These are phyloP conservation scores for Eremothecium gossypii DNA, from an alignment of 1,139 yeast species.

Conservation along the genomic window DNA sequence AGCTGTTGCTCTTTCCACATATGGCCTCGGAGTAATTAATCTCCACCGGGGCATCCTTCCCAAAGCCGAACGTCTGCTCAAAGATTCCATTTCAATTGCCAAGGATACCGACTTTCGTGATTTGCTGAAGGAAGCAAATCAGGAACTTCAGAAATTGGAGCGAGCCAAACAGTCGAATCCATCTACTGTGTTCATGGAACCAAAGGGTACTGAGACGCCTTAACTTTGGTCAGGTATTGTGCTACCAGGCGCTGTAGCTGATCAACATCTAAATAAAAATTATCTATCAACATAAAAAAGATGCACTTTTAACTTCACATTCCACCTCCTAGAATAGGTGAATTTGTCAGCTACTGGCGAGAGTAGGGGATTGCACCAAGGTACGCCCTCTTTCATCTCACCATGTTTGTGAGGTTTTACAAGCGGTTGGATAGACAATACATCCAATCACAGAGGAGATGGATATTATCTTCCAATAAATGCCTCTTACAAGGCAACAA, in stretches of 20 bases:
- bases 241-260: too few relatives aligned
- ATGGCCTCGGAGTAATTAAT: conserved; percentile 74
- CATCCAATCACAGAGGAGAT: too few relatives aligned
- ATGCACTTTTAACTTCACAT: too few relatives aligned
- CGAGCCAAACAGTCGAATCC: conserved; percentile 7
- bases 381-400: too few relatives aligned
- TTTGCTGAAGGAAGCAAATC: conserved; percentile 55
- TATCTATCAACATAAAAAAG: too few relatives aligned
- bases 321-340: too few relatives aligned
- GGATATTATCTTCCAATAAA: background rate
- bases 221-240: too few relatives aligned
- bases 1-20: conserved; percentile 70
- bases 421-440: too few relatives aligned
- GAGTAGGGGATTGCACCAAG: too few relatives aligned
- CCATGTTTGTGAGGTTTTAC: too few relatives aligned
- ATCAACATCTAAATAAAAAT: too few relatives aligned
- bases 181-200: background rate
- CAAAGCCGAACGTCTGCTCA: conserved; percentile 51
- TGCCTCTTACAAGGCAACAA: background rate
- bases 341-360: too few relatives aligned
- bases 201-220: background rate
- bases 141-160: conserved; percentile 43
- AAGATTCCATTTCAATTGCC: conserved; percentile 67
- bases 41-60: conserved; percentile 37
- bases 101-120: conserved; percentile 58